Evolutionary conservation across 2,329 filamentous ascomycete species (phyloP), one percentile per base, ranked within the genome.

Genomic region (Xylaria sp.): DNA sequence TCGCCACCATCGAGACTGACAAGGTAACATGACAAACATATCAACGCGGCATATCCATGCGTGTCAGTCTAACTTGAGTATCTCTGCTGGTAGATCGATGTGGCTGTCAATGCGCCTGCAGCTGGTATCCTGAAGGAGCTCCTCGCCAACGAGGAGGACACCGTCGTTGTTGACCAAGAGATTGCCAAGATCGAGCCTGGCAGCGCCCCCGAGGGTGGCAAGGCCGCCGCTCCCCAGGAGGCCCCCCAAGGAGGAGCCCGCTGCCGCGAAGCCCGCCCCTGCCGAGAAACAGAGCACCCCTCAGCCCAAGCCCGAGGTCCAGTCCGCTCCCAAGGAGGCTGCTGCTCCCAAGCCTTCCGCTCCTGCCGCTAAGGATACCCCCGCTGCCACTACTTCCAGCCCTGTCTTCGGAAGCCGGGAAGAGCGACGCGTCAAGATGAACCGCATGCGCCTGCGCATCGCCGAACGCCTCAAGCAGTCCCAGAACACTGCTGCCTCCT

Each of bases 401-500:
- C 70, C 77, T 52, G 69, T 80, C 39, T 77, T 87, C 58, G 91
- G 91, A 59, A 89, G 77, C 76, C 89, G 93, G 59, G 91, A 94
- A 68, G 93, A 99, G 80, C 88, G 91, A 65, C 86, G 92, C 63
- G 92, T 97, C 71, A 99, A 99, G 83, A 99, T 99, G 94, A 97
- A 97, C 82, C 91, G 94, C 66, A 99, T 99, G 94, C 92, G 94
- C 66, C 85, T 97, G 63, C 88, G 94, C 63, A 99, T 97, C 68
- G 91, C 94, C 54, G 94, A 99, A 80, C 92, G 94, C 68, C 84
- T 99, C 66, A 99, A 99, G 85, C 94, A 99, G 76, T 97, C 94
- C 18, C 94, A 99, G 75, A 99, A 99, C 79, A 97, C 94, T 1
- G 93, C 94, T 54, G 94, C 94, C 50, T 96, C 94, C 3, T 82